These are phyloP conservation scores for Tilletia indica DNA, from an alignment of 1,284 basidiomycete genomes.

Conservation along the genomic window DNA sequence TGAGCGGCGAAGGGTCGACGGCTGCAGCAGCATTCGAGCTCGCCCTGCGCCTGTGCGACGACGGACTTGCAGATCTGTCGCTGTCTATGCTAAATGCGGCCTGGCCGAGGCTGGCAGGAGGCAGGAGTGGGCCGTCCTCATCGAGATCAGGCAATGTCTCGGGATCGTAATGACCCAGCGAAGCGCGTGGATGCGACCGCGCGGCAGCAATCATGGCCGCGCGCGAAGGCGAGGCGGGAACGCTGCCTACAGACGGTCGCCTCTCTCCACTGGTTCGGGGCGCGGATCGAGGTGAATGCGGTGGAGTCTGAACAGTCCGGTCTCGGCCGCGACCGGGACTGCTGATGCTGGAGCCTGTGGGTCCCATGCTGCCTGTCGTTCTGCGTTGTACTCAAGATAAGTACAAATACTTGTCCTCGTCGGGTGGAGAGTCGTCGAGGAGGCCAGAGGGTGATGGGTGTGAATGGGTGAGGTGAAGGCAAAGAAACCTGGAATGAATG, in stretches of 20 bases:
- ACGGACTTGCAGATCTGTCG: background rate
- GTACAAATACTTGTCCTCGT: no score
- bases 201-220: constrained; percentile 15
- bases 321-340: background rate
- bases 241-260: background rate
- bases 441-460: no score
- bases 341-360: background rate
- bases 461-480: no score
- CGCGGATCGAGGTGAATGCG: background rate
- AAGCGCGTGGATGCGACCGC: constrained; percentile 8
- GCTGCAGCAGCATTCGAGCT: background rate
- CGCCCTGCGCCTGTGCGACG: background rate
- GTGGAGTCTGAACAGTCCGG: background rate
- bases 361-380: no score
- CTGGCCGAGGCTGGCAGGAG: background rate
- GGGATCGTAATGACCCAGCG: background rate
- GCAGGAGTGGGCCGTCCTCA: background rate
- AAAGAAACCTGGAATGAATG: no score
- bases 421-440: no score
- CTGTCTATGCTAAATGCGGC: background rate
- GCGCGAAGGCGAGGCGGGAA: constrained; percentile 5
- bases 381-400: no score
- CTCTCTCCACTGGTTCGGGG: background rate
- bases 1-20: background rate
- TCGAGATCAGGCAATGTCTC: background rate